These are phyloP conservation scores for Butyriboletus loyo DNA, from an alignment of 768 basidiomycete species.

Conservation along the genomic window DNA sequence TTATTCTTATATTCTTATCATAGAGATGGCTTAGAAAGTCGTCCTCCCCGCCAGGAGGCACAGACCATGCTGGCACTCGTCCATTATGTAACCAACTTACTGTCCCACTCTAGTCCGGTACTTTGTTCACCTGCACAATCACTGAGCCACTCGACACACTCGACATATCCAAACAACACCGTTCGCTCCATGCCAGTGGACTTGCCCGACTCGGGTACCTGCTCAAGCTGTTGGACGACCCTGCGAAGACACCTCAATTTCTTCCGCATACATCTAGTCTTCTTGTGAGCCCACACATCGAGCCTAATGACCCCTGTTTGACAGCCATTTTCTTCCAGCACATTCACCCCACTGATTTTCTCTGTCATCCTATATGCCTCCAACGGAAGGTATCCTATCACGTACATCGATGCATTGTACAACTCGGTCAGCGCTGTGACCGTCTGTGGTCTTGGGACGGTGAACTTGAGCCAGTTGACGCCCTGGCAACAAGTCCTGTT, in stretches of 20 bases:
- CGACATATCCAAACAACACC: background rate
- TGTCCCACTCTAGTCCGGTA: no score
- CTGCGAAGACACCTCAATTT: conserved; percentile 59
- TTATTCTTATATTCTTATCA: no score
- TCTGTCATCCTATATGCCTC: conserved; percentile 80
- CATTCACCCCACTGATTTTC: conserved; percentile 73
- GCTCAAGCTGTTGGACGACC: conserved; percentile 15
- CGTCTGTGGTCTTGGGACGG: conserved; percentile 70
- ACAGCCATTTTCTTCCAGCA: conserved; percentile 39
- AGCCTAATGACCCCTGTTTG: conserved; percentile 1
- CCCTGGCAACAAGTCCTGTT: conserved; percentile 66
- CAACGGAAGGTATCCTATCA: conserved; percentile 68
- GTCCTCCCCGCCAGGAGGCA: no score
- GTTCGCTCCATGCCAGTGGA: background rate
- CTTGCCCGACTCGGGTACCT: conserved; percentile 8
- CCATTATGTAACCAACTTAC: background rate
- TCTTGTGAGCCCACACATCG: conserved; percentile 46
- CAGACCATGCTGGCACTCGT: no score
- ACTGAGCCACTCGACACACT: background rate
- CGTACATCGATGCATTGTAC: conserved; percentile 78
- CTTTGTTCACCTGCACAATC: no score
- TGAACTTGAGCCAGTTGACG: conserved; percentile 67
- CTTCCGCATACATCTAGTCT: conserved; percentile 58
- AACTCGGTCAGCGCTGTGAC: conserved; percentile 75
- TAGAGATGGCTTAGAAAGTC: no score